These are phyloP conservation scores for Neoboletus subvelutipes DNA, from an alignment of 768 basidiomycete genomes.

Conservation along the genomic window DNA sequence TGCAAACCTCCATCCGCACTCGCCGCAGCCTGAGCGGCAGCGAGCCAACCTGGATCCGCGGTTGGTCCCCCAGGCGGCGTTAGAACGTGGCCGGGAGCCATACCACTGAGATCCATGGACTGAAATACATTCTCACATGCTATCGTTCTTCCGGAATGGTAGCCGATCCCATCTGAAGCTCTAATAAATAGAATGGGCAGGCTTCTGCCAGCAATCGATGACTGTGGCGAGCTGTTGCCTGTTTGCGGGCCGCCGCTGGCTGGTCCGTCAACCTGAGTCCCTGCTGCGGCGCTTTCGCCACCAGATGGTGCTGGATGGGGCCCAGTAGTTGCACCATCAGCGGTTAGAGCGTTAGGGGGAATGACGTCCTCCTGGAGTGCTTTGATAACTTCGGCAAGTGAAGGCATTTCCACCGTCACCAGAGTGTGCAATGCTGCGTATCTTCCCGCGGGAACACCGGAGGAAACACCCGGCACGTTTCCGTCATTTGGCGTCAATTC, in stretches of 20 bases:
- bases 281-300: conserved; percentile 25
- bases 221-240: conserved; percentile 33
- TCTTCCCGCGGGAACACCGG: conserved; percentile 40
- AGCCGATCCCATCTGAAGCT: conserved; percentile 80
- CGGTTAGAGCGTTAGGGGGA: conserved; percentile 36
- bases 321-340: conserved; percentile 38
- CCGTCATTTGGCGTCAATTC: conserved; percentile 31
- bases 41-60: conserved; percentile 68
- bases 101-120: conserved; percentile 57
- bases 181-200: conserved; percentile 82
- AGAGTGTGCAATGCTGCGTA: conserved; percentile 72
- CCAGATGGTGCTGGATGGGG: conserved; percentile 34
- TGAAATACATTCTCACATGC: conserved; percentile 81
- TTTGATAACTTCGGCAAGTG: conserved; percentile 70
- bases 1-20: conserved; percentile 64
- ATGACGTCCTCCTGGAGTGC: conserved; percentile 72
- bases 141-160: conserved; percentile 83
- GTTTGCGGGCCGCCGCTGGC: conserved; percentile 22
- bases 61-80: conserved; percentile 43
- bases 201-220: conserved; percentile 64
- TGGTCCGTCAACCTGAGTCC: conserved; percentile 30
- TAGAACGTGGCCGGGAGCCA: conserved; percentile 44
- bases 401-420: conserved; percentile 84
- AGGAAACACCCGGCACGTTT: conserved; percentile 13
- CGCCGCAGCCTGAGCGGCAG: conserved; percentile 69